Conservation (phyloP, 305 asterid genomes). For the Fraxinus dipetala region DNA sequence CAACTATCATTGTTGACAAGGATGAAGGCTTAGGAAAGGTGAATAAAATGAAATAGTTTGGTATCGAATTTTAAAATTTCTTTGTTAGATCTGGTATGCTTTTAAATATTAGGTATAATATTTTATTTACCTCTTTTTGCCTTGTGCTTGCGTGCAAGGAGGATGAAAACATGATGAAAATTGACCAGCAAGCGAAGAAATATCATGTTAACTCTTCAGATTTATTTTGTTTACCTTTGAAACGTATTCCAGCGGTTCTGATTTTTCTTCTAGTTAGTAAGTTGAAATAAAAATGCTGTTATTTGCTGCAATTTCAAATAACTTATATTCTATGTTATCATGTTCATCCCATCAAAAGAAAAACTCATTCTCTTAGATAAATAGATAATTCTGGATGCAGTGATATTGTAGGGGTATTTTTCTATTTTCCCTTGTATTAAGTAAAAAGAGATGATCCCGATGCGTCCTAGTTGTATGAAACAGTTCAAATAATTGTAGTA, state of each 20-base stretch:
- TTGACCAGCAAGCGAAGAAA: not conserved
- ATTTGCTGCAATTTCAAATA: not conserved
- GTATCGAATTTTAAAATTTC: not conserved
- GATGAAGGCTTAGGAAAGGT: slow-evolving; percentile 85
- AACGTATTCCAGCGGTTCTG: not conserved
- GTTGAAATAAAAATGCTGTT: not conserved
- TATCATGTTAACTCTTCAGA: not conserved
- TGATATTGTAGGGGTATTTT: not conserved
- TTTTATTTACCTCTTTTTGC: not conserved
- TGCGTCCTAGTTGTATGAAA: not conserved
- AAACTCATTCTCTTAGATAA: not conserved
- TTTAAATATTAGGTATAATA: not conserved
- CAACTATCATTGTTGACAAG: slow-evolving; percentile 53
- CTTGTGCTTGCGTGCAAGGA: not conserved
- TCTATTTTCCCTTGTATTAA: not conserved
- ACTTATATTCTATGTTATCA: not conserved
- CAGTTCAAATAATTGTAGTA: not conserved
- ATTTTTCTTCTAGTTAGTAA: not conserved
- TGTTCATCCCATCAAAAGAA: not conserved
- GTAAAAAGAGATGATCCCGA: not conserved
- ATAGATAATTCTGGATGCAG: not conserved
- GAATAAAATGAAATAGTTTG: slow-evolving; percentile 2
- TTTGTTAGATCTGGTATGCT: not conserved
- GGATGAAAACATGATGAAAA: not conserved
- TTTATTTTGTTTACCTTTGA: not conserved